phyloP scores from a whole-genome alignment of 257 asterid genomes.

The Ligustrum vulgare region DNA sequence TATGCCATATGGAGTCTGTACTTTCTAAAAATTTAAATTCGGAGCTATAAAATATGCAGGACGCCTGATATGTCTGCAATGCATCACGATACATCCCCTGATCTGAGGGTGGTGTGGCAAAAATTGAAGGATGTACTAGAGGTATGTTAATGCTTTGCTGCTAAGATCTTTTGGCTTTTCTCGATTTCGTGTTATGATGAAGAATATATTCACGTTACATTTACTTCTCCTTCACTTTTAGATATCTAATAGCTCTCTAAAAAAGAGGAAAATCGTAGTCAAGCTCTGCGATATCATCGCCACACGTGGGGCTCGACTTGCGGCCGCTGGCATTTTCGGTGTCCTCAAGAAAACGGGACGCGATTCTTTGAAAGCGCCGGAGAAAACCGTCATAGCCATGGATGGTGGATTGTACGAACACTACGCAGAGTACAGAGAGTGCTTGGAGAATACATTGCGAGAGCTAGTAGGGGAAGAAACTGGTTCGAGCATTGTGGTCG shows the following conservation, averaged over 20 bases:
- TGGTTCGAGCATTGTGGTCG: conserved; percentile 37
- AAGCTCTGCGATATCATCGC: conserved; percentile 68
- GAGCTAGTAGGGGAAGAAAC: conserved; percentile 61
- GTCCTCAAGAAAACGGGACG: conserved; percentile 79
- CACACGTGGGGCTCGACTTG: conserved; percentile 81
- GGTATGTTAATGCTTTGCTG: conserved; percentile 37
- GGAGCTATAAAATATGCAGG: conserved; percentile 41
- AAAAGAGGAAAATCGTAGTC: conserved; percentile 50
- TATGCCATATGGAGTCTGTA: neutral
- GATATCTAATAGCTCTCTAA: conserved; percentile 65
- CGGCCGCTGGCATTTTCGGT: conserved; percentile 76
- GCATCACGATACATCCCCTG: conserved; percentile 82
- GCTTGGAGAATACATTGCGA: conserved; percentile 52
- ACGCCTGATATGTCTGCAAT: conserved; percentile 93
- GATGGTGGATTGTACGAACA: conserved; percentile 86
- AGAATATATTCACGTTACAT: too few species aligned
- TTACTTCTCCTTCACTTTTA: conserved; percentile 25
- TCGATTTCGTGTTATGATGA: neutral
- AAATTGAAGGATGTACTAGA: conserved; percentile 62
- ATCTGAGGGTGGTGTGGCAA: conserved; percentile 62
- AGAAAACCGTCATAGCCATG: conserved; percentile 71
- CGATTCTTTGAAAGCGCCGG: conserved; percentile 39
- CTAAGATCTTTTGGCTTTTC: too few species aligned
- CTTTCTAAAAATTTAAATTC: neutral
- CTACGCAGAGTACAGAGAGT: conserved; percentile 59